Percentiles rank a stretch among this genome's conserved stretches.
phyloP scores from a whole-genome alignment of 2,329 filamentous ascomycete species.

The Fusarium chaquense region DNA sequence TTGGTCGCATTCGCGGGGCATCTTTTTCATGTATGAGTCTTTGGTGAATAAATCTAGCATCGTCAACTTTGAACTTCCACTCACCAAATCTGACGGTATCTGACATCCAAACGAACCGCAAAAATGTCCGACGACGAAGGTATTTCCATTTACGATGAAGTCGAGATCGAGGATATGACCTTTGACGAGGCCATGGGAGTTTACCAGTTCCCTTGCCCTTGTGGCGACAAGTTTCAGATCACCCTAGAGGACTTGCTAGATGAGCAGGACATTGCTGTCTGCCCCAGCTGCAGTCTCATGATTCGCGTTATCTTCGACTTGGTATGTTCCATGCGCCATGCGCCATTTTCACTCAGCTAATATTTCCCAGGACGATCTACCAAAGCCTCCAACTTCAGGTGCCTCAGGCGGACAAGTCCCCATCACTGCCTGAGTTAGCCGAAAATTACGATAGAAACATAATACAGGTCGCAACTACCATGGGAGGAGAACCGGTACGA shows the following conservation, averaged over 20 bases:
- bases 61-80: not conserved
- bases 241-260: slow-evolving; percentile 85
- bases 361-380: slow-evolving; percentile 58
- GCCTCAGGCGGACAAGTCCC: slow-evolving; percentile 53
- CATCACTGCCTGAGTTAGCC: slow-evolving; percentile 54
- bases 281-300: slow-evolving; percentile 97
- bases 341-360: not conserved
- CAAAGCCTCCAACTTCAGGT: slow-evolving; percentile 53
- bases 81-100: not conserved
- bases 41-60: slow-evolving; percentile 3
- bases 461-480: not conserved
- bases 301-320: slow-evolving; percentile 93
- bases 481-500: not conserved
- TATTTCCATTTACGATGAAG: slow-evolving; percentile 91
- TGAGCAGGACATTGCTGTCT: slow-evolving; percentile 94
- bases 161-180: slow-evolving; percentile 99
- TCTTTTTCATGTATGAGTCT: slow-evolving; percentile 31
- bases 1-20: slow-evolving; percentile 46
- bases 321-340: slow-evolving; percentile 62
- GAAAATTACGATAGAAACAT: slow-evolving; percentile 6
- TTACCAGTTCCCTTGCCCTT: slow-evolving; percentile 97
- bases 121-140: slow-evolving; percentile 73
- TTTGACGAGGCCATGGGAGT: slow-evolving; percentile 85
- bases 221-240: slow-evolving; percentile 96
- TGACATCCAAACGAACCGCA: not conserved